Base-by-base conservation (phyloP, 2,329 filamentous ascomycete species). In the Xylaria sp. region DNA sequence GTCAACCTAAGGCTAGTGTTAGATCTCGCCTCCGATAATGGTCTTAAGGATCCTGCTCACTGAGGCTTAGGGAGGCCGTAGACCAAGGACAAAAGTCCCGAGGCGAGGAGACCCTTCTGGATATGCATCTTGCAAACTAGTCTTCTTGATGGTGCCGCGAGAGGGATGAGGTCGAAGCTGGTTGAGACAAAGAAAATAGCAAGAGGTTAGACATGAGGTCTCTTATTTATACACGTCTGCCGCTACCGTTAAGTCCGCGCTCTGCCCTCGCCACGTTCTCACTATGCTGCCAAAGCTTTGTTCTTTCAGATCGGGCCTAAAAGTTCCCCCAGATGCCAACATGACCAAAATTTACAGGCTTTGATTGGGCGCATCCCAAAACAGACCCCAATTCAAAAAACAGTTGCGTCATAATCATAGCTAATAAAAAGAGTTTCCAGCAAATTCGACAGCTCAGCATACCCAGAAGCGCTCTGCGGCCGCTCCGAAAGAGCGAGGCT, bases 1-100 rank as follows among this genome's bases (percentile, higher is more conserved):
- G 78, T 78, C 73, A 83, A 80, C 62, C 80, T 81, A 11, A 6
- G 17, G 9, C 12, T 14, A 1, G 21, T 45, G 36, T 76, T 59
- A 75, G 69, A 51, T 47, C 14, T 36, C 32, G 2, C 14, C 42
- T 32, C 8, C 0, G 21, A 50, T 17, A 34, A 19, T 36, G 9
- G 42, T 57, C 5, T 7, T 11, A 4, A 32, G 27, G 4, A 19
- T n/a, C 5, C 9, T 54, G 36, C 69, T 68, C 45, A 70, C 71
- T 73, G 69, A 58, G 71, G 69, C 54, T 39, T 56, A n/a, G 71
- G 69, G 9, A 73, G 63, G 24, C 62, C 61, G n/a, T 69, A 39
- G 51, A 34, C 64, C 2, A 73, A 30, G 54, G 67, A 64, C 48
- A 71, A 47, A 24, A 71, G 65, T 17, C 69, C 71, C 27, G 62